Evolutionary conservation across 495 filamentous ascomycete species (phyloP).

Genomic region (Cairneyella variabilis): DNA sequence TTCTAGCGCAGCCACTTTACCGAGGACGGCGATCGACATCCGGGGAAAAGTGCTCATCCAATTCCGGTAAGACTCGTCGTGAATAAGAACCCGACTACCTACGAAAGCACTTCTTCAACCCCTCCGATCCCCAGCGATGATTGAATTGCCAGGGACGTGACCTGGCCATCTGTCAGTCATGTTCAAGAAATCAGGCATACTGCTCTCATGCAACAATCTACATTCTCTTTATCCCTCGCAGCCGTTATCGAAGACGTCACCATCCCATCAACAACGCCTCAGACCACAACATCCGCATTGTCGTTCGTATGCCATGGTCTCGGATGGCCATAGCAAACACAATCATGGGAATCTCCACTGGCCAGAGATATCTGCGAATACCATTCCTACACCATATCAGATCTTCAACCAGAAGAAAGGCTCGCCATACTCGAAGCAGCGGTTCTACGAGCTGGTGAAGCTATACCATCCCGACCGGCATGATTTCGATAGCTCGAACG

Average conservation of each 20-base stretch:
- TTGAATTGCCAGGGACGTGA: background rate
- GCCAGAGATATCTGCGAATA: conserved; percentile 30
- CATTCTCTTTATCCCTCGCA: conserved; percentile 6
- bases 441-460: conserved; percentile 89
- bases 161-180: conserved; percentile 14
- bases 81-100: too few species aligned
- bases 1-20: too few species aligned
- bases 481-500: conserved; percentile 2
- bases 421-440: conserved; percentile 72
- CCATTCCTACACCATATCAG: conserved; percentile 83
- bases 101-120: background rate
- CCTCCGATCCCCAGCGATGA: background rate
- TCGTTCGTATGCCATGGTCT: conserved; percentile 33
- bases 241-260: conserved; percentile 23
- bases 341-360: conserved; percentile 25
- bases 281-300: conserved; percentile 5
- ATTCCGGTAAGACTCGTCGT: too few species aligned
- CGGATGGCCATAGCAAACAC: conserved; percentile 22
- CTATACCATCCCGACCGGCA: conserved; percentile 88
- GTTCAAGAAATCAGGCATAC: conserved; percentile 24
- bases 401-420: conserved; percentile 63
- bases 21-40: too few species aligned
- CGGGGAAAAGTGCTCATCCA: too few species aligned
- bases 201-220: conserved; percentile 18
- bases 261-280: background rate